Percentiles rank a stretch among this genome's conserved stretches.
Evolutionary conservation across 106 monocot species (phyloP).

Genomic region (Amphibolis antarctica): DNA sequence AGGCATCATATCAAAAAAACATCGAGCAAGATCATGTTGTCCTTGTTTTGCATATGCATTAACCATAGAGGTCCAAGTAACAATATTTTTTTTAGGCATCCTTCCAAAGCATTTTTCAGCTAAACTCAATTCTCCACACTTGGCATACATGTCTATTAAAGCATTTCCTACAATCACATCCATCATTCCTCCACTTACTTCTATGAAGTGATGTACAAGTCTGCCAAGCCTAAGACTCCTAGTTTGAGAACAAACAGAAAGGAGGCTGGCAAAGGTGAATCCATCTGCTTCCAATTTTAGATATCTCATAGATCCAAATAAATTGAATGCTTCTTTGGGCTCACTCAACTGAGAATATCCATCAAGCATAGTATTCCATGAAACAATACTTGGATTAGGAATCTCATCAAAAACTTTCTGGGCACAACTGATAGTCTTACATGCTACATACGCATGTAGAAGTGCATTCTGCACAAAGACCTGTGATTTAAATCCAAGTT

Average conservation of each 20-base stretch:
- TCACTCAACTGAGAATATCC: constrained; percentile 42
- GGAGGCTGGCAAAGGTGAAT: constrained; percentile 50
- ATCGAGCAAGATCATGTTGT: constrained; percentile 27
- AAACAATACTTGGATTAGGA: constrained; percentile 33
- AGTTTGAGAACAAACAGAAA: constrained; percentile 35
- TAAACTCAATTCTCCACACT: constrained; percentile 31
- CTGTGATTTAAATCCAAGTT: constrained; percentile 47
- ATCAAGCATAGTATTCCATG: constrained; percentile 67
- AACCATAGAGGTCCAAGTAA: constrained; percentile 58
- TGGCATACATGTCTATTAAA: constrained; percentile 69
- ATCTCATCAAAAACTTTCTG: constrained; percentile 52
- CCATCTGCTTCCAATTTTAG: constrained; percentile 31
- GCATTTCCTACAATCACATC: constrained; percentile 54
- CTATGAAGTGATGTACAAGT: constrained; percentile 25
- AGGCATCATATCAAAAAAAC: constrained; percentile 38
- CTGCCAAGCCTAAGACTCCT: constrained; percentile 22
- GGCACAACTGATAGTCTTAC: constrained; percentile 11
- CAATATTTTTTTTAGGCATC: constrained; percentile 35
- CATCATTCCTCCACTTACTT: constrained; percentile 9
- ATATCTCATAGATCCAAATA: constrained; percentile 35
- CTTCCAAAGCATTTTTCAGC: constrained; percentile 34
- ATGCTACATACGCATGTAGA: constrained; percentile 29
- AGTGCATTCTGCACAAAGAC: constrained; percentile 63
- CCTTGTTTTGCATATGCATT: constrained; percentile 40
- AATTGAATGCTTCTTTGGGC: constrained; percentile 11